These are phyloP conservation scores for Trichoderma aggressivum DNA, from an alignment of 2,329 filamentous ascomycete species.

Conservation along the genomic window DNA sequence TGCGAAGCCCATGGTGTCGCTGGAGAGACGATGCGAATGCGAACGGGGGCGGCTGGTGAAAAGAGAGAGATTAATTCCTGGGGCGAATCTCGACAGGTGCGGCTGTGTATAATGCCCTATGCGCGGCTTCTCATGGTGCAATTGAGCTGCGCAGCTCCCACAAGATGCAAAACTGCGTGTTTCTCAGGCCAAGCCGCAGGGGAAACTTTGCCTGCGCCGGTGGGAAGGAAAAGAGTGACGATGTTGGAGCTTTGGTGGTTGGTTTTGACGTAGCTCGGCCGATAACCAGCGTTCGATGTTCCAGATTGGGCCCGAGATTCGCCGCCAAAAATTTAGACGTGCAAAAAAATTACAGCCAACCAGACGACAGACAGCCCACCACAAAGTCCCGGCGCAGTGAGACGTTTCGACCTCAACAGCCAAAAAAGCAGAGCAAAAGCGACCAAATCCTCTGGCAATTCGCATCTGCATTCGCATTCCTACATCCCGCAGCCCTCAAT, in stretches of 20 bases:
- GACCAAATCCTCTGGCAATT: not conserved
- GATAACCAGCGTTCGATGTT: slow-evolving; percentile 17
- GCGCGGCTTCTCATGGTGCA: slow-evolving; percentile 33
- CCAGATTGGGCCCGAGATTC: slow-evolving; percentile 26
- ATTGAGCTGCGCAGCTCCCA: slow-evolving; percentile 28
- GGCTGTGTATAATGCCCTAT: slow-evolving; percentile 20
- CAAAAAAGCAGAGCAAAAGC: not conserved
- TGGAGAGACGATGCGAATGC: slow-evolving; percentile 1
- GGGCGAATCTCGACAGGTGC: not conserved
- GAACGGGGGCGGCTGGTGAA: not conserved
- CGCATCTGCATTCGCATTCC: not conserved
- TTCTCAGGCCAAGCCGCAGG: slow-evolving; percentile 20
- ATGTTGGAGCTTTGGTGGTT: not conserved
- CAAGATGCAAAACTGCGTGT: not conserved
- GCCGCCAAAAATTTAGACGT: slow-evolving; percentile 33
- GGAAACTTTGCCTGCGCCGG: slow-evolving; percentile 13
- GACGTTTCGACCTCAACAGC: not conserved
- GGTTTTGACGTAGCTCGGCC: slow-evolving; percentile 24
- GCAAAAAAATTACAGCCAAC: slow-evolving; percentile 25
- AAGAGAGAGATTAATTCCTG: slow-evolving; percentile 17
- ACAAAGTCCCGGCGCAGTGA: not conserved
- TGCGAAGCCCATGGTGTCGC: slow-evolving; percentile 64
- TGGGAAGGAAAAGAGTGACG: not conserved
- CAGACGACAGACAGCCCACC: slow-evolving; percentile 16
- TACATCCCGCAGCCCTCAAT: not conserved